Base-by-base conservation (phyloP, 2,329 filamentous ascomycete species). In the Alternaria angustiovoidea region DNA sequence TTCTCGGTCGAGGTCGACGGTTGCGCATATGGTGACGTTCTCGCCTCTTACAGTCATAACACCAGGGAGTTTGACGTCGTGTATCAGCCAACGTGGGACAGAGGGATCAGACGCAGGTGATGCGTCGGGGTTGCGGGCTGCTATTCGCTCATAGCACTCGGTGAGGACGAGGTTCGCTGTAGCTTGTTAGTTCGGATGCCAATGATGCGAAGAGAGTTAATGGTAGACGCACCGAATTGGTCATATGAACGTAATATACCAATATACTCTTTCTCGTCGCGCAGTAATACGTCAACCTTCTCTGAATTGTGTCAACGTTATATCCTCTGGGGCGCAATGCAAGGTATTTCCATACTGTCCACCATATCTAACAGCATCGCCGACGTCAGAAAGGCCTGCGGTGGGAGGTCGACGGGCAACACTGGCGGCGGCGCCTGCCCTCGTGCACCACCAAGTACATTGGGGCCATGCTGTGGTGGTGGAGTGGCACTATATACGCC, bases 301-400 rank as follows among this genome's bases (percentile, higher is more conserved):
- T 99, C 95, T 98, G 78, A 53, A 46, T 36, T 24, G 51, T 62
- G 65, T 72, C 54, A 71, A 54, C 63, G 20, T 48, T 52, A 32
- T 58, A 47, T 54, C 28, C 51, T 20, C 26, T 56, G 18, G 22
- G 30, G 54, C 61, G 22, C 34, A 41, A 12, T 43, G 34, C 39
- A 49, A 53, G 59, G 55, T 20, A 47, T 54, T 48, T 26, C 24
- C 71, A 61, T 72, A 98, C 94, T 99, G 83, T 99, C 95, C 72
- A 95, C 98, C 74, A 99, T 86, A 78, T 99, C 95, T 60, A 99
- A 84, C 60, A 99, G 84, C 83, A 98, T 95, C 55, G 95, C 94
- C 32, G 95, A 95, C 32, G 95, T 99, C 18, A 95, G 96, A 82
- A 99, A 99, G 91, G 98, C 97, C 83, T 99, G 94, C 61, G 94